Evolutionary conservation across 805 yeast species (phyloP), one percentile per base, ranked within the genome.

Genomic region (Hanseniaspora meyeri): DNA sequence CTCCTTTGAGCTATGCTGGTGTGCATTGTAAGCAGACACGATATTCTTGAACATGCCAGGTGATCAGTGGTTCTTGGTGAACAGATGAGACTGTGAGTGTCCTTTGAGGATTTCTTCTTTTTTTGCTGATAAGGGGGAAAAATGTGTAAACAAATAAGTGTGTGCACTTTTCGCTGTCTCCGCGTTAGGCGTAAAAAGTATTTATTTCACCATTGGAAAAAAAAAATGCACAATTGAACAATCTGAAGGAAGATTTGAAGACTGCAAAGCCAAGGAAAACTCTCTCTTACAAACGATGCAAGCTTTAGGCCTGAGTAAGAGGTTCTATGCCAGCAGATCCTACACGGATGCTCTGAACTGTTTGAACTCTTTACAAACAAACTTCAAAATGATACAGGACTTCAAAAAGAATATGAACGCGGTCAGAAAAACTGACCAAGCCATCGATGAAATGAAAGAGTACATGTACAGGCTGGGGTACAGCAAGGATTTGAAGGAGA

Each of bases 311-410:
- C 8, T 42, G 16, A 14, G 32, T 32, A 31, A 34, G 19, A 31
- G 49, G 32, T 3, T 12, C 6, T 19, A 34, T 16, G 6, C 60
- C 3, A 24, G 17, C 8, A 66, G 62, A 60, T 63, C 66, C 34
- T 69, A 69, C 51, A 63, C 77, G 66, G 96, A 89, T 69, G 98
- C 99, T 1, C 80, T 93, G 49, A 75, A 76, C 53, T 86, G 93
- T 2, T 75, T 93, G 64, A 93, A 93, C 70, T 77, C 88, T 2
- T 72, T 91, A 39, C 99, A 93, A 67, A 85, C 97, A 27, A 93
- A 95, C 67, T 88, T 83, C 68, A 89, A 95, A 27, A 81, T 89
- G 10, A 81, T 93, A 49, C 95, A 91, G 70, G 91, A 95, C 5
- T 53, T 53, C 24, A 53, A 53, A 32, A 32, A 24, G 9, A 53